Conservation (phyloP, 192 early-diverging fungal species). For the Lobulomyces angularis region DNA sequence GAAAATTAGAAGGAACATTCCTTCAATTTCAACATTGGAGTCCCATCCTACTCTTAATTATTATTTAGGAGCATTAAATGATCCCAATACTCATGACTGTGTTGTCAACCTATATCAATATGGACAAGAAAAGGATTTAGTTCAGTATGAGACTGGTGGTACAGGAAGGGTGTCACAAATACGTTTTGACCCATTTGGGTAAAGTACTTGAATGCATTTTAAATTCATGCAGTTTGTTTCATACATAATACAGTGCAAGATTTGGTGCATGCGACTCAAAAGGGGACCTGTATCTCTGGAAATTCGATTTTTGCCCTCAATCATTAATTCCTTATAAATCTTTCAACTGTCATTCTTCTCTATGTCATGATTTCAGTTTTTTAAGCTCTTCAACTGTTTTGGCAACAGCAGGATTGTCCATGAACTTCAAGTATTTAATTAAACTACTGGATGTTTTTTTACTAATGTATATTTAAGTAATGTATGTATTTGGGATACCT, state of each 20-base stretch:
- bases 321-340: slow-evolving; percentile 41
- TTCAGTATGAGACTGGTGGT: slow-evolving; percentile 40
- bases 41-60: slow-evolving; percentile 36
- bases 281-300: slow-evolving; percentile 60
- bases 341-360: slow-evolving; percentile 41
- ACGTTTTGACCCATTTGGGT: slow-evolving; percentile 69
- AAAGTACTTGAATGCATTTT: too few relatives aligned
- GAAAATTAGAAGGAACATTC: slow-evolving; percentile 9
- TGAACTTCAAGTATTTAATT: slow-evolving; percentile 20
- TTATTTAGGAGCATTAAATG: slow-evolving; percentile 17
- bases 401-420: slow-evolving; percentile 58
- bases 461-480: slow-evolving; percentile 28
- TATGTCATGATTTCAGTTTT: slow-evolving; percentile 62
- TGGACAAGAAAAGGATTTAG: slow-evolving; percentile 56
- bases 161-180: slow-evolving; percentile 25
- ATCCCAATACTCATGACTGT: slow-evolving; percentile 3
- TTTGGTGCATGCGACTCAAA: slow-evolving; percentile 61
- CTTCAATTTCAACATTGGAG: slow-evolving; percentile 24
- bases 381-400: slow-evolving; percentile 56
- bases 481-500: slow-evolving; percentile 64
- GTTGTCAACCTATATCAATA: slow-evolving; percentile 65
- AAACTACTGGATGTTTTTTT: background rate
- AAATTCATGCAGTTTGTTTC: too few relatives aligned
- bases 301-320: slow-evolving; percentile 55
- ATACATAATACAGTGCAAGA: too few relatives aligned